Evolutionary conservation across 345 rosid genomes (phyloP).

Genomic region (Carallia brachiata): DNA sequence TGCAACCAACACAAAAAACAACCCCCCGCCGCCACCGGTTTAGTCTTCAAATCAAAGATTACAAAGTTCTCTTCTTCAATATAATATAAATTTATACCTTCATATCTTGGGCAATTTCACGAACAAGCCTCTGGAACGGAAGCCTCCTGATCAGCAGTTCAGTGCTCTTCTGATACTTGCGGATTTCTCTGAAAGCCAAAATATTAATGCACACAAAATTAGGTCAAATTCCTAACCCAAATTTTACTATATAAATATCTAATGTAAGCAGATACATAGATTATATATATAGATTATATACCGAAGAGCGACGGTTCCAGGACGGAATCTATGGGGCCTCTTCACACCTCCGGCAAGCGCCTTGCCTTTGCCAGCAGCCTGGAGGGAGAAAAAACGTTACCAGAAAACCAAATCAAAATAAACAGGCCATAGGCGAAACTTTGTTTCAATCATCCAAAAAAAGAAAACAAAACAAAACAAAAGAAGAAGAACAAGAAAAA

Average conservation of each 20-base stretch:
- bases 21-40: too few relatives aligned
- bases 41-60: too few relatives aligned
- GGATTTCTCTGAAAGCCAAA: neutral
- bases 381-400: too few relatives aligned
- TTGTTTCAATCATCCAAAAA: neutral
- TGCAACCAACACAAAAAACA: too few relatives aligned
- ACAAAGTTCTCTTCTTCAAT: too few relatives aligned
- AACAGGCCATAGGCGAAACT: too few relatives aligned
- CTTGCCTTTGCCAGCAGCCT: constrained; percentile 1
- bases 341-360: constrained; percentile 1
- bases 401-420: too few relatives aligned
- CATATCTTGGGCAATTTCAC: constrained; percentile 13
- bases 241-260: too few relatives aligned
- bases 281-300: neutral
- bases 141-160: neutral
- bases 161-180: constrained; percentile 3
- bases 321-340: neutral
- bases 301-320: constrained; percentile 5
- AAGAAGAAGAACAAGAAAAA: neutral
- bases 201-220: neutral
- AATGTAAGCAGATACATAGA: too few relatives aligned
- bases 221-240: too few relatives aligned
- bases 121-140: constrained; percentile 2
- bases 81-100: neutral
- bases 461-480: neutral